Conservation (phyloP, 768 basidiomycete genomes). For the Mycena kentingensis region DNA sequence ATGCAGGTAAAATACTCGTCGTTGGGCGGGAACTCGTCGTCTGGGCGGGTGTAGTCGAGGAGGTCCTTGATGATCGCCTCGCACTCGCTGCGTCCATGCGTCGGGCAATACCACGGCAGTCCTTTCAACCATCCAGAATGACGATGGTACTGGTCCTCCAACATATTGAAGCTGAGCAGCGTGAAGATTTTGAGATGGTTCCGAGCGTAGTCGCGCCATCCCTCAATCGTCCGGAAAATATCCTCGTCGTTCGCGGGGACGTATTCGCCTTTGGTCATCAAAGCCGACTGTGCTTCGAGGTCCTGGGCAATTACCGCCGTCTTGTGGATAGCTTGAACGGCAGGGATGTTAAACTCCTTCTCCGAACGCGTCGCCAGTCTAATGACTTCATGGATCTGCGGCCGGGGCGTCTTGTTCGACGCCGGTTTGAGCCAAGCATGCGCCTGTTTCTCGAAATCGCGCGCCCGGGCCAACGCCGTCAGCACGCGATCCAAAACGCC, state of each 20-base stretch:
- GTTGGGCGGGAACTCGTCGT: slow-evolving; percentile 76
- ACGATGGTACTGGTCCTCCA: slow-evolving; percentile 64
- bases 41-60: slow-evolving; percentile 68
- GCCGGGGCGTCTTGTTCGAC: slow-evolving; percentile 47
- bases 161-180: slow-evolving; percentile 70
- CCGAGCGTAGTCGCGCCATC: slow-evolving; percentile 73
- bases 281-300: slow-evolving; percentile 74
- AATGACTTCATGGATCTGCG: slow-evolving; percentile 69
- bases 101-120: slow-evolving; percentile 77
- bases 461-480: slow-evolving; percentile 65
- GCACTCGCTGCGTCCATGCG: slow-evolving; percentile 66
- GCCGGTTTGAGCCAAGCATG: slow-evolving; percentile 68
- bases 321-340: slow-evolving; percentile 65
- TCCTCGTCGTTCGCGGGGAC: slow-evolving; percentile 53
- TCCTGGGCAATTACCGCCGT: slow-evolving; percentile 78
- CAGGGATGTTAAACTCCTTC: slow-evolving; percentile 73
- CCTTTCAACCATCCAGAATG: slow-evolving; percentile 75
- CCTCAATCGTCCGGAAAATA: slow-evolving; percentile 69
- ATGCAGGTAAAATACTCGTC: slow-evolving; percentile 89
- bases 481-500: slow-evolving; percentile 66
- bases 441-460: slow-evolving; percentile 80
- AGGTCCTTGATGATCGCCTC: slow-evolving; percentile 73
- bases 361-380: slow-evolving; percentile 70
- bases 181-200: slow-evolving; percentile 74
- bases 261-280: slow-evolving; percentile 67